phyloP scores from a whole-genome alignment of 169 alveolate genomes.

The Eimeria brunetti region DNA sequence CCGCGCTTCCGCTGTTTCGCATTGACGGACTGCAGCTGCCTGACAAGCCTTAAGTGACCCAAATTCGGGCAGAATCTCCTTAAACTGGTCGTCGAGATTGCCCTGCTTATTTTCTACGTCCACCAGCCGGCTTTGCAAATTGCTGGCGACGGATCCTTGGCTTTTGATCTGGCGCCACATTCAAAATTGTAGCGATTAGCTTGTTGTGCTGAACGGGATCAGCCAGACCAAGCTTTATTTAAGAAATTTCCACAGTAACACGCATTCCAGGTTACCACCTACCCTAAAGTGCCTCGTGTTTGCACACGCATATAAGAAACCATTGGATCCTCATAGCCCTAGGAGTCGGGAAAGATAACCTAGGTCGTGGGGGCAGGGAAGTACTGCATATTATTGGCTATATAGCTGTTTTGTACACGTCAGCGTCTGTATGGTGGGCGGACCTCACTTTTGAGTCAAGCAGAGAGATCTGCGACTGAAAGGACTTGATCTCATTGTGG shows the following conservation, averaged over 20 bases:
- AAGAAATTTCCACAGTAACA: background rate
- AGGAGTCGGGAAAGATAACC: background rate
- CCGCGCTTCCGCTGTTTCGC: constrained; percentile 24
- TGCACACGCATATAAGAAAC: background rate
- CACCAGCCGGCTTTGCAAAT: background rate
- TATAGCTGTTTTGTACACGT: background rate
- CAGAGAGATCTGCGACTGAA: constrained; percentile 37
- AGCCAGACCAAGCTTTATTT: background rate
- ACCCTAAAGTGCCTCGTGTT: background rate
- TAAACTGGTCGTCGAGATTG: constrained; percentile 24
- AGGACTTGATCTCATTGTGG: constrained; percentile 34
- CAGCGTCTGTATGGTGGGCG: constrained; percentile 12
- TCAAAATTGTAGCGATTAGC: background rate
- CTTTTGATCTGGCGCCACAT: constrained; percentile 39
- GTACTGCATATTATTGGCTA: background rate
- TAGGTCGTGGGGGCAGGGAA: background rate
- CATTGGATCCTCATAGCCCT: background rate
- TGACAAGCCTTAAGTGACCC: constrained; percentile 21
- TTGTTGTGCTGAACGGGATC: background rate
- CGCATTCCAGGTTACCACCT: background rate
- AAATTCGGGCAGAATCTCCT: constrained; percentile 18
- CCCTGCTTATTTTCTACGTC: constrained; percentile 36
- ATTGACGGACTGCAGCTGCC: constrained; percentile 6
- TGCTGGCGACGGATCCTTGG: constrained; percentile 18
- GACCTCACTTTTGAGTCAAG: constrained; percentile 55